Percentiles rank a stretch among this genome's conserved stretches.
phyloP scores from a whole-genome alignment of 352 stramenopile species.

The Phytophthora kernoviae region DNA sequence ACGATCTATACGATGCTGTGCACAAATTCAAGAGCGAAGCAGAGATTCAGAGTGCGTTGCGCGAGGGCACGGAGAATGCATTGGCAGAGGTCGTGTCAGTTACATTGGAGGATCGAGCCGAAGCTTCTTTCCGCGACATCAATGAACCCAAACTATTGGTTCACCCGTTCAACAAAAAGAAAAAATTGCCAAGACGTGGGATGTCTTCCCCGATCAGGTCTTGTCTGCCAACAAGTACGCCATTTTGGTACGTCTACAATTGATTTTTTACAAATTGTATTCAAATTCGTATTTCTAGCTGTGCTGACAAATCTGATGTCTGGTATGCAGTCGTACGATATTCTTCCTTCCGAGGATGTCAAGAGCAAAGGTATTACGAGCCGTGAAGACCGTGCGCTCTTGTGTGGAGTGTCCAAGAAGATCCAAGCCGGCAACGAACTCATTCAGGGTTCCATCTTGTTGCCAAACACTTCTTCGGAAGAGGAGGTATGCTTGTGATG shows the following conservation, averaged over 20 bases:
- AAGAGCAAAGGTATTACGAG: slow-evolving; percentile 76
- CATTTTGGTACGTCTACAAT: slow-evolving; percentile 59
- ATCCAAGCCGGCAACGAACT: slow-evolving; percentile 53
- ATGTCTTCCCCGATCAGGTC: slow-evolving; percentile 83
- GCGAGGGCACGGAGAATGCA: slow-evolving; percentile 81
- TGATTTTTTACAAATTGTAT: neutral
- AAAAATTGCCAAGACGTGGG: slow-evolving; percentile 85
- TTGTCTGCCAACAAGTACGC: slow-evolving; percentile 84
- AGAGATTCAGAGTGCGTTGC: slow-evolving; percentile 82
- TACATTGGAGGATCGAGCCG: slow-evolving; percentile 77
- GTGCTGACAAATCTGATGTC: neutral
- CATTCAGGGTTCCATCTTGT: slow-evolving; percentile 77
- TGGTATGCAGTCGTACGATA: slow-evolving; percentile 75
- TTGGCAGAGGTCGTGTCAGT: slow-evolving; percentile 74
- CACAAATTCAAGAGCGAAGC: slow-evolving; percentile 90
- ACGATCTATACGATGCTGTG: slow-evolving; percentile 82
- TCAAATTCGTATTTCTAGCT: neutral
- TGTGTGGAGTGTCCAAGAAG: slow-evolving; percentile 81
- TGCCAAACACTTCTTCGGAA: slow-evolving; percentile 59
- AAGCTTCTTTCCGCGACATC: slow-evolving; percentile 81
- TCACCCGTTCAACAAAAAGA: slow-evolving; percentile 83
- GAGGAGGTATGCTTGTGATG: slow-evolving; percentile 43
- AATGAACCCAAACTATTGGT: slow-evolving; percentile 67
- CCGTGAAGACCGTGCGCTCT: slow-evolving; percentile 68
- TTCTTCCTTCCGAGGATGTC: slow-evolving; percentile 80